Base-by-base conservation (phyloP, 1,139 yeast genomes). In the Geotrichum fermentans region DNA sequence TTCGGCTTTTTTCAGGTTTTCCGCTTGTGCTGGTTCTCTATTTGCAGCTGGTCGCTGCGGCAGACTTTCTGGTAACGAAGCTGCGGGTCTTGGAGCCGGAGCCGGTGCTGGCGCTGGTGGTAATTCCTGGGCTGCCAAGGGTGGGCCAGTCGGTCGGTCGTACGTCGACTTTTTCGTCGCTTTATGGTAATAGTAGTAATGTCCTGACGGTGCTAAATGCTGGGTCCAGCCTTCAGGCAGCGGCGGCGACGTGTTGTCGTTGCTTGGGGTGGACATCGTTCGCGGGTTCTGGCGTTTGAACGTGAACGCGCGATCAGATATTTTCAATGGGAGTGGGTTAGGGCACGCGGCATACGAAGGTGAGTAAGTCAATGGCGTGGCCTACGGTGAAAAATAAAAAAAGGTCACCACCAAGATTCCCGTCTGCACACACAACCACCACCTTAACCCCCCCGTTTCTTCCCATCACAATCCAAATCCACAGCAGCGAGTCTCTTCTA, bases 181-280 rank as follows among this genome's bases (percentile, higher is more conserved):
- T 6, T 57, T 51, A 42, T 66, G 58, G 53, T 61, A 63, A 50
- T 62, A 66, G 45, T 61, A 66, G 47, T 50, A 53, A 47, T 66
- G 65, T 4, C 69, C 70, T 17, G 66, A 51, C 4, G 69, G 68
- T 3, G 67, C 66, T n/a, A 58, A 39, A 48, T 62, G 66, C 43
- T 50, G 57, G 3, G 64, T 58, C 69, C 69, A 64, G 14, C 64
- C 65, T 4, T 53, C 51, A 2, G 63, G 62, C 41, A 61, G 26
- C 22, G 47, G 50, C 10, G 45, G 50, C 22, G 13, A 18, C 13
- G 13, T 28, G 11, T 30, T 30, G 11, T 18, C n/a, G n/a, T 10
- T n/a, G 14, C 4, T 22, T 22, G 20, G 3, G 43, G 8, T 13
- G n/a, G 18, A 13, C n/a, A n/a, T 30, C 16, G n/a, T 21, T 16